Percentiles rank a stretch among this genome's conserved stretches.
Conservation (phyloP, 1,139 yeast genomes). For the Zygosaccharomyces pseudobailii region DNA sequence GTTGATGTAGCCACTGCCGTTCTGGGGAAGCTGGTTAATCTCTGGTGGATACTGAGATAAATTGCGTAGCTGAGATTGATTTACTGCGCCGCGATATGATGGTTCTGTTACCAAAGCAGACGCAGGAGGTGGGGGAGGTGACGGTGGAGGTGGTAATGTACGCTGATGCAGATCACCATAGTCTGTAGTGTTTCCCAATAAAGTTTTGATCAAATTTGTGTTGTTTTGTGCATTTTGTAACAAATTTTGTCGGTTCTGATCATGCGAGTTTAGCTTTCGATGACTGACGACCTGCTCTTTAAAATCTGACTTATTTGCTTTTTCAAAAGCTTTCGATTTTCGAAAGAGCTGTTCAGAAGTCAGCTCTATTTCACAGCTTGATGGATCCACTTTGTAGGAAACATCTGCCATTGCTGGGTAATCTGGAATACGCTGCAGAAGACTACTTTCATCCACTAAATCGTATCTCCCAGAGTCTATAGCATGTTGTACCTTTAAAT, state of each 20-base stretch:
- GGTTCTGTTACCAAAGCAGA: neutral
- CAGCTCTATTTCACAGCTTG: neutral
- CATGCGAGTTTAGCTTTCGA: neutral
- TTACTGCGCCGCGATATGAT: neutral
- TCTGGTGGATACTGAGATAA: neutral
- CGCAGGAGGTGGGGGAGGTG: neutral
- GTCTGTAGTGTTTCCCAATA: slow-evolving; percentile 8
- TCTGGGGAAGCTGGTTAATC: neutral
- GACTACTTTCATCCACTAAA: neutral
- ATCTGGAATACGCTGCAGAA: neutral
- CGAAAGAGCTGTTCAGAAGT: neutral
- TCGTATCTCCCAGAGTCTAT: neutral
- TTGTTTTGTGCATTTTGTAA: slow-evolving; percentile 13
- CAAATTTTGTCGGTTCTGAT: slow-evolving; percentile 1
- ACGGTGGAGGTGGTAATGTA: neutral
- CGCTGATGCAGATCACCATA: neutral
- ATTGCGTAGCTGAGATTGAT: neutral
- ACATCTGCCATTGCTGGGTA: neutral
- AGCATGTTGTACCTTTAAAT: neutral
- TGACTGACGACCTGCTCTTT: neutral
- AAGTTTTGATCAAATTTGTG: slow-evolving; percentile 13
- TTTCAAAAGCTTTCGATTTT: neutral
- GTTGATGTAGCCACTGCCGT: no score
- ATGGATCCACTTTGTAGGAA: slow-evolving; percentile 4
- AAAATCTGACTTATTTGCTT: neutral